These are phyloP conservation scores for Phytophthora boehmeriae DNA, from an alignment of 352 stramenopile genomes.

Conservation along the genomic window DNA sequence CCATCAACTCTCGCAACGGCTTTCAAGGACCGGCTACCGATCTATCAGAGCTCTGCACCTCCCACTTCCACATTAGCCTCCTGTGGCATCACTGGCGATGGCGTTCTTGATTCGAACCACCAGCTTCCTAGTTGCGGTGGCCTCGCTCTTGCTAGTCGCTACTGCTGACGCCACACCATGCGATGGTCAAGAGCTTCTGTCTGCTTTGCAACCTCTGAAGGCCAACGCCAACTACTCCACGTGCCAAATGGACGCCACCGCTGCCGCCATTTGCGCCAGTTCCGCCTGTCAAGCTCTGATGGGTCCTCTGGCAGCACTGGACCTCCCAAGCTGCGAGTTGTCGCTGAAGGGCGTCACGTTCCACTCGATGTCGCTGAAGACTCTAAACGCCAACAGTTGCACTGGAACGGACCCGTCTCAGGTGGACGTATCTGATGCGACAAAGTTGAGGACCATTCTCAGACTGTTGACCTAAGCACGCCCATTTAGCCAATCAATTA, in stretches of 20 bases:
- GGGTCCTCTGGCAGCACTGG: conserved; percentile 2
- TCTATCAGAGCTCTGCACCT: neutral
- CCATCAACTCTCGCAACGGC: too few species aligned
- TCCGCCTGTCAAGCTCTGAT: conserved; percentile 18
- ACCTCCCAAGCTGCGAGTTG: conserved; percentile 17
- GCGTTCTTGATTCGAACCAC: neutral
- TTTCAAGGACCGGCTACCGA: neutral
- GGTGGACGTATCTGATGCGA: neutral
- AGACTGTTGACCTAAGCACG: conserved; percentile 11
- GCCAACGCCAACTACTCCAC: conserved; percentile 14
- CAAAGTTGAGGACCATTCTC: conserved; percentile 30
- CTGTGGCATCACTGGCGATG: neutral
- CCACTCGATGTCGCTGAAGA: conserved; percentile 8
- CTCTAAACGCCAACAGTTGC: conserved; percentile 2
- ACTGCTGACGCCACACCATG: neutral
- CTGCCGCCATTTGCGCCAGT: conserved; percentile 22
- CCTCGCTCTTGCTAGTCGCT: neutral
- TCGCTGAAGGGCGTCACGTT: conserved; percentile 19
- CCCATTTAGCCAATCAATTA: neutral
- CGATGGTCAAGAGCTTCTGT: neutral
- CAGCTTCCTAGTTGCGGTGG: neutral
- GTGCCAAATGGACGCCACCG: conserved; percentile 20
- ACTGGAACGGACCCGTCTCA: neutral
- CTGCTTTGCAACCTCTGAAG: conserved; percentile 10
- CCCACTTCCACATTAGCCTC: neutral